A percentile compares a stretch with the other conserved stretches of the same genome.
Evolutionary conservation across 345 rosid genomes (phyloP).

Genomic region (Eucalyptus cloeziana): DNA sequence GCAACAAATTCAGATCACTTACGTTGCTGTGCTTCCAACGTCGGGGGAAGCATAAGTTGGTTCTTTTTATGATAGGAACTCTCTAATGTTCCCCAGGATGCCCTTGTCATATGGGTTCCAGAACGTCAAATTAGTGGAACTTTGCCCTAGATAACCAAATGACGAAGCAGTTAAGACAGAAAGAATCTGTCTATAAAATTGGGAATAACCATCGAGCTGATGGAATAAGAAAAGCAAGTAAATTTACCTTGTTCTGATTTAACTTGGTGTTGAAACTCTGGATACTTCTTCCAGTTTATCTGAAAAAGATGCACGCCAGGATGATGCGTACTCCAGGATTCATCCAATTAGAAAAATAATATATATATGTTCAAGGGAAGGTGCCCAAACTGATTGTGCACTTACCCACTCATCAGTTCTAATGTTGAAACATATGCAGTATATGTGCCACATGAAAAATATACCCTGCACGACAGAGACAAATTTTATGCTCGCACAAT

Average conservation of each 20-base stretch:
- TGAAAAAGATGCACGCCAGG: not conserved
- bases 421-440: slow-evolving; percentile 53
- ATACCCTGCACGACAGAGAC: slow-evolving; percentile 16
- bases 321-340: not conserved
- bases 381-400: not conserved
- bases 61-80: slow-evolving; percentile 1
- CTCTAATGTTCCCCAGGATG: slow-evolving; percentile 26
- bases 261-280: slow-evolving; percentile 30
- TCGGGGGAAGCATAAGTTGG: not conserved
- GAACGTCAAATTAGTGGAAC: slow-evolving; percentile 3
- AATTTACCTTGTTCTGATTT: slow-evolving; percentile 25
- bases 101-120: slow-evolving; percentile 45
- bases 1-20: not conserved
- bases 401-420: slow-evolving; percentile 73
- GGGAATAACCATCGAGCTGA: not conserved
- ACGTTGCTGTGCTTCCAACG: not conserved
- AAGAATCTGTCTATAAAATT: not conserved
- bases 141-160: slow-evolving; percentile 7
- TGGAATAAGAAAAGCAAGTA: not conserved
- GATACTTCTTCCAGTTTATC: slow-evolving; percentile 60
- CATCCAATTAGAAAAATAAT: not conserved
- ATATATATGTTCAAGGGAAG: not conserved
- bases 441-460: slow-evolving; percentile 46
- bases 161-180: not conserved
- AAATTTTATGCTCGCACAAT: not conserved